Percentiles rank a stretch among this genome's conserved stretches.
phyloP scores from a whole-genome alignment of 257 asterid species.

The Penstemon eatonii region DNA sequence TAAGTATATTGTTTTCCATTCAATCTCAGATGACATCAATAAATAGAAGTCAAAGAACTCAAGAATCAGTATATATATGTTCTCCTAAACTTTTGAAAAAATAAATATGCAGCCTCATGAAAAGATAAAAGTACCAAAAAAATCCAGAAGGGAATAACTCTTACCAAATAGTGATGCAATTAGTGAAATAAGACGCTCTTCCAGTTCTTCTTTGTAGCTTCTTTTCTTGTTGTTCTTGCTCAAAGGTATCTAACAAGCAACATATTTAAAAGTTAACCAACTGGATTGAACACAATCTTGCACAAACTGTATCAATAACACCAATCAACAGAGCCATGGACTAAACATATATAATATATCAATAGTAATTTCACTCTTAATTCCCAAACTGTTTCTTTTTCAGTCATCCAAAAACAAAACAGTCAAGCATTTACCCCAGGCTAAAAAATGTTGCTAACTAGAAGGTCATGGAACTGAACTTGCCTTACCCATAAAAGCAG shows the following conservation, averaged over 20 bases:
- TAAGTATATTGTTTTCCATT: background rate
- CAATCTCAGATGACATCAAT: background rate
- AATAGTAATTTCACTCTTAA: constrained; percentile 4
- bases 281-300: constrained; percentile 3
- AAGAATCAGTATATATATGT: background rate
- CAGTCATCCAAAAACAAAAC: background rate
- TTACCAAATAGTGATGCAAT: constrained; percentile 95
- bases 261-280: constrained; percentile 17
- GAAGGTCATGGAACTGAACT: constrained; percentile 54
- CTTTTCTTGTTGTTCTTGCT: constrained; percentile 91
- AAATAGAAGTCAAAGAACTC: constrained; percentile 12
- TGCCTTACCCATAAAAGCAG: constrained; percentile 99
- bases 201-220: constrained; percentile 74
- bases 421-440: background rate
- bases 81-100: background rate
- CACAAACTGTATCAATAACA: background rate
- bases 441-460: constrained; percentile 2
- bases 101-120: background rate
- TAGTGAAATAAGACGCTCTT: constrained; percentile 89
- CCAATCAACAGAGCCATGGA: background rate
- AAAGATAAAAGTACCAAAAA: background rate
- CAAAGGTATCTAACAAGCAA: constrained; percentile 66
- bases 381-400: background rate
- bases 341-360: constrained; percentile 14
- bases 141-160: constrained; percentile 36